phyloP scores from a whole-genome alignment of 176 grass and related monocot species.

The Hyparrhenia diplandra region DNA sequence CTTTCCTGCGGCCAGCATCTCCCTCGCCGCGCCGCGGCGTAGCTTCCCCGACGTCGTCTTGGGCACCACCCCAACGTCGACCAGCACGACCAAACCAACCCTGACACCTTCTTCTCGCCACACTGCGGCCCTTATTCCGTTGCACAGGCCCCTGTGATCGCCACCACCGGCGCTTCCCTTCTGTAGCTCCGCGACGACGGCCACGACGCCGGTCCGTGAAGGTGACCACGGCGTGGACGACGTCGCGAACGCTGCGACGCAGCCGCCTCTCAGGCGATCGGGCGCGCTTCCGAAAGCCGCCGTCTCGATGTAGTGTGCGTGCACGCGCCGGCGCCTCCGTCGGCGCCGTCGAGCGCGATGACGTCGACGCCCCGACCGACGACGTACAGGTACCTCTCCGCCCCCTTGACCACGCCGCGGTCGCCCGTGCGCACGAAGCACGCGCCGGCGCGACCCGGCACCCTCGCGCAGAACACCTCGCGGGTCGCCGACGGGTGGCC shows the following conservation, averaged over 20 bases:
- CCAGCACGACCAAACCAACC: slow-evolving; percentile 40
- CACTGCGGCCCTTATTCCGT: slow-evolving; percentile 18
- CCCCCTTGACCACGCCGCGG: slow-evolving; percentile 31
- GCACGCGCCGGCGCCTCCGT: neutral
- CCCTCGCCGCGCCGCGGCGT: slow-evolving; percentile 39
- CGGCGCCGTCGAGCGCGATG: neutral
- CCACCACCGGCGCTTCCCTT: neutral
- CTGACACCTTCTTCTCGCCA: slow-evolving; percentile 25
- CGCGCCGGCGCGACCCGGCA: slow-evolving; percentile 9
- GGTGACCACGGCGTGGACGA: neutral
- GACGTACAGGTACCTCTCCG: slow-evolving; percentile 40
- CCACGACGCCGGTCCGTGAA: neutral
- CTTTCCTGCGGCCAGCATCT: slow-evolving; percentile 37
- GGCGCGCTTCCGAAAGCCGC: neutral
- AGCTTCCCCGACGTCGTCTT: slow-evolving; percentile 68
- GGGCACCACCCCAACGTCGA: slow-evolving; percentile 34
- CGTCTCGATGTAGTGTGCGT: slow-evolving; percentile 50
- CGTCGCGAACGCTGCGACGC: slow-evolving; percentile 32
- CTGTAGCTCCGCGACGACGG: slow-evolving; percentile 37
- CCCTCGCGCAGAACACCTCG: slow-evolving; percentile 35
- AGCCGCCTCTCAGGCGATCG: slow-evolving; percentile 30
- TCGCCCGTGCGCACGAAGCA: slow-evolving; percentile 61
- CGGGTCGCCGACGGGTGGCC: slow-evolving; percentile 45
- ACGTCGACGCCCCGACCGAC: slow-evolving; percentile 31
- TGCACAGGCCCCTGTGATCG: slow-evolving; percentile 17